phyloP scores from a whole-genome alignment of 2,329 filamentous ascomycete genomes.

The Ceratocystis cubensis region DNA sequence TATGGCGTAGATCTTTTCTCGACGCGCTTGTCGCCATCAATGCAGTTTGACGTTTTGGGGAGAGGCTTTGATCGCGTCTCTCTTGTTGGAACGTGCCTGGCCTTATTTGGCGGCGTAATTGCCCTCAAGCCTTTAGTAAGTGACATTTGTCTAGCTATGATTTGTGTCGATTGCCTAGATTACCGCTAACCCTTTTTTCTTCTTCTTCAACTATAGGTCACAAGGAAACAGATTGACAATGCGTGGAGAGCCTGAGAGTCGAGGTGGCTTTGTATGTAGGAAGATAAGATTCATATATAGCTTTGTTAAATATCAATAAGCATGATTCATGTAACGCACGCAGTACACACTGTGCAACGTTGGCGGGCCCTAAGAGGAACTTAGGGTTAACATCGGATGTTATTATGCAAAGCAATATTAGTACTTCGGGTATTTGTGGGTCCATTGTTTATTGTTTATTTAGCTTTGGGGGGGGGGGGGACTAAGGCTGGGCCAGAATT shows the following conservation, averaged over 20 bases:
- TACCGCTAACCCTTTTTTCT: constrained; percentile 27
- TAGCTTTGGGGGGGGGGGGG: too few species aligned
- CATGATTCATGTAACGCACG: neutral
- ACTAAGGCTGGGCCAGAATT: too few species aligned
- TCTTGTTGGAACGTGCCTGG: constrained; percentile 70
- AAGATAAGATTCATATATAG: neutral
- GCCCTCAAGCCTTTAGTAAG: constrained; percentile 77
- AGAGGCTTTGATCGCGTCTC: constrained; percentile 88
- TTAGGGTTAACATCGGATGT: neutral
- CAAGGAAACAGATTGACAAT: constrained; percentile 55
- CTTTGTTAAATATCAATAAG: neutral
- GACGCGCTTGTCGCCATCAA: constrained; percentile 73
- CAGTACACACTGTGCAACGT: neutral
- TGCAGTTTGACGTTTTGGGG: constrained; percentile 81
- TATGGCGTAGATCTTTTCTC: constrained; percentile 84
- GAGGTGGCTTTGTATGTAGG: neutral
- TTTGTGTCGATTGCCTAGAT: neutral
- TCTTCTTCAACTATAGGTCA: constrained; percentile 32
- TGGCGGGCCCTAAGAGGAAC: neutral
- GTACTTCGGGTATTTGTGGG: too few species aligned
- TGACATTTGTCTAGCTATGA: neutral
- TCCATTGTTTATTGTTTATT: too few species aligned
- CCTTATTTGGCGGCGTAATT: constrained; percentile 62
- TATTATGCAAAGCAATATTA: neutral
- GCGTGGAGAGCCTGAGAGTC: constrained; percentile 38